A percentile compares a stretch with the other conserved stretches of the same genome.
Conservation (phyloP, 331 rosid species). For the Spiraea crenata region DNA sequence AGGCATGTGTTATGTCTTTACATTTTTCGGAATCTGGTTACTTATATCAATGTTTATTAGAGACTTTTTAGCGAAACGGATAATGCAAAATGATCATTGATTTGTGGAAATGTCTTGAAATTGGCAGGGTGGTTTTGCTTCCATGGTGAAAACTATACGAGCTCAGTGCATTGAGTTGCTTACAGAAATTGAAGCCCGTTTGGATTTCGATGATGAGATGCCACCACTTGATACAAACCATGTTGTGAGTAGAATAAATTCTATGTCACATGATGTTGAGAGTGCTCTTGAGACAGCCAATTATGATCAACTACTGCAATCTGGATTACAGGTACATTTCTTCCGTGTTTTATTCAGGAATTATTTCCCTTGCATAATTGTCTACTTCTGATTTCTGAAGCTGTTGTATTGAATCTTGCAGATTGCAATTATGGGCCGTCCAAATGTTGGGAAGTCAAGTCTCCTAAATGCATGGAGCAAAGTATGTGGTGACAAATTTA, state of each 20-base stretch:
- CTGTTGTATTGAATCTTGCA: conserved; percentile 40
- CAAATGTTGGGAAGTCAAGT: conserved; percentile 97
- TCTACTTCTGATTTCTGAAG: conserved; percentile 4
- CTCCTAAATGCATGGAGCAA: conserved; percentile 99
- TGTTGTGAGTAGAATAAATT: conserved; percentile 50
- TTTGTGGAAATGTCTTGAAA: conserved; percentile 10
- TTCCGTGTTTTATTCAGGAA: neutral
- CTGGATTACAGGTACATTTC: conserved; percentile 78
- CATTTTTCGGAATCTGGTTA: conserved; percentile 7
- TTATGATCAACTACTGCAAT: conserved; percentile 93
- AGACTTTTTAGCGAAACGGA: neutral
- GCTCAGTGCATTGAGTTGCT: conserved; percentile 82
- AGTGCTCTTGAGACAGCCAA: conserved; percentile 83
- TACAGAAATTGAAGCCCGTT: conserved; percentile 93
- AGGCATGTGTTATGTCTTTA: conserved; percentile 44
- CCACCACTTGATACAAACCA: conserved; percentile 66
- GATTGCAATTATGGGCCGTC: conserved; percentile 97
- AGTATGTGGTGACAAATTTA: conserved; percentile 48
- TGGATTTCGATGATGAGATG: conserved; percentile 96
- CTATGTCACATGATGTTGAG: conserved; percentile 74
- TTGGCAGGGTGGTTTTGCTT: conserved; percentile 87
- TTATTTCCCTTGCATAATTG: neutral
- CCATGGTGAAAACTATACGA: conserved; percentile 69
- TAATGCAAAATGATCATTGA: neutral
- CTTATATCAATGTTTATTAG: neutral